Percentiles rank a stretch among this genome's conserved stretches.
Evolutionary conservation across 2,329 filamentous ascomycete genomes (phyloP).

Genomic region (Graphilbum fragrans): DNA sequence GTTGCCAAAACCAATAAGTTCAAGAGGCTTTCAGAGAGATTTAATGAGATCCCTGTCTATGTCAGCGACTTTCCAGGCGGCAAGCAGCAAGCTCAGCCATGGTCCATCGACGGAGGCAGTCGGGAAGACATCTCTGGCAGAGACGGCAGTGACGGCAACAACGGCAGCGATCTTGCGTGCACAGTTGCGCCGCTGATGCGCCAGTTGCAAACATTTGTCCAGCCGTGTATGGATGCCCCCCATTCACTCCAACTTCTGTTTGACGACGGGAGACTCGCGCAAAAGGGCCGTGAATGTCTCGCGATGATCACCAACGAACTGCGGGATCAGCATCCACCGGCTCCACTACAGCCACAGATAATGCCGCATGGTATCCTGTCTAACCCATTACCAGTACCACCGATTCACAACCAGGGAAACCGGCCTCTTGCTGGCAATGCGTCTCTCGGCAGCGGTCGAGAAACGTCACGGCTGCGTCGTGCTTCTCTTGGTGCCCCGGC

Average conservation of each 20-base stretch:
- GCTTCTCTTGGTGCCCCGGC: constrained; percentile 13
- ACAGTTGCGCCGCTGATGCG: constrained; percentile 38
- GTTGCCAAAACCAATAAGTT: constrained; percentile 45
- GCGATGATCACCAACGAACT: not conserved
- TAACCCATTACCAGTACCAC: not conserved
- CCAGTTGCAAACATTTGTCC: constrained; percentile 39
- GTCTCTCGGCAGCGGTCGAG: no score
- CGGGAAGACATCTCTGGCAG: constrained; percentile 14
- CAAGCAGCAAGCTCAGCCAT: constrained; percentile 36
- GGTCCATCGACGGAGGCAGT: constrained; percentile 51
- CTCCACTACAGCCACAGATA: not conserved
- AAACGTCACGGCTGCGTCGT: constrained; percentile 18
- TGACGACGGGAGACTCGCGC: constrained; percentile 29
- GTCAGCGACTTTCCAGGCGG: constrained; percentile 54
- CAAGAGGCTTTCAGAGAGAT: constrained; percentile 54
- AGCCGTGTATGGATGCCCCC: constrained; percentile 29
- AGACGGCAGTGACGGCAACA: constrained; percentile 21
- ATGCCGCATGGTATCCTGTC: no score
- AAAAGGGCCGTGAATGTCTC: constrained; percentile 15
- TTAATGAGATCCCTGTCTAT: constrained; percentile 69
- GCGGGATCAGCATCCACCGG: not conserved
- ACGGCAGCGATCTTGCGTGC: constrained; percentile 22
- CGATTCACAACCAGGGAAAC: no score
- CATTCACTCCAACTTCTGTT: constrained; percentile 34
- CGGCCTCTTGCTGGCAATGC: no score